Conservation (phyloP, 202 grass and related monocot genomes). For the Setaria viridis region DNA sequence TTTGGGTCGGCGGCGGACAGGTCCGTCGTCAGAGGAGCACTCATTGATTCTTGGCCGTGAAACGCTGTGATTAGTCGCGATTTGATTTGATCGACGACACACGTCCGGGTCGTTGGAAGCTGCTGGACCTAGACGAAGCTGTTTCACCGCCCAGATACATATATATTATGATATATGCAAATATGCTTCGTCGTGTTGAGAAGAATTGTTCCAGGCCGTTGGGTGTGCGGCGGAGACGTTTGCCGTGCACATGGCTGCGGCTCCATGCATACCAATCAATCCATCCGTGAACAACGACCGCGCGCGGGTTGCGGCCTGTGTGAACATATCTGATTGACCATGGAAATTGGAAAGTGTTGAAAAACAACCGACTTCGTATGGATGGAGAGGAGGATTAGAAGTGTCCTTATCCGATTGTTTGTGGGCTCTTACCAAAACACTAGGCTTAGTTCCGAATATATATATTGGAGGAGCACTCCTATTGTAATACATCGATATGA, state of each 20-base stretch:
- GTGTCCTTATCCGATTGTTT: too few species aligned
- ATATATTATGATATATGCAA: too few species aligned
- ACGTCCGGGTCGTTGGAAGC: not conserved
- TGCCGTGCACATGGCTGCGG: too few species aligned
- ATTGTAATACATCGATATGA: too few species aligned
- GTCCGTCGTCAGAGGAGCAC: not conserved
- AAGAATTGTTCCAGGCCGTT: not conserved
- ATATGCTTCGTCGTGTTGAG: not conserved
- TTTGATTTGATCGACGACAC: slow-evolving; percentile 5
- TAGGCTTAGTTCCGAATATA: too few species aligned
- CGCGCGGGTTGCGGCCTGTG: not conserved
- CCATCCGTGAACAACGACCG: not conserved
- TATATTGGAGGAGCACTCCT: too few species aligned
- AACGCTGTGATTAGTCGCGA: not conserved
- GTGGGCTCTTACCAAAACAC: too few species aligned
- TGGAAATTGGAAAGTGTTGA: not conserved
- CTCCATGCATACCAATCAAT: too few species aligned
- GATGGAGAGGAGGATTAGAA: too few species aligned
- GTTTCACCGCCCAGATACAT: not conserved
- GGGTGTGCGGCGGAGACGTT: not conserved
- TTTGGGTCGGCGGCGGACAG: not conserved
- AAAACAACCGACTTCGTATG: too few species aligned
- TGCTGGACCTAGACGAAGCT: not conserved
- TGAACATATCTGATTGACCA: not conserved
- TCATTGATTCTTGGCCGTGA: not conserved